Conservation (phyloP, 306 rosid genomes). For the Cajanus cajan region DNA sequence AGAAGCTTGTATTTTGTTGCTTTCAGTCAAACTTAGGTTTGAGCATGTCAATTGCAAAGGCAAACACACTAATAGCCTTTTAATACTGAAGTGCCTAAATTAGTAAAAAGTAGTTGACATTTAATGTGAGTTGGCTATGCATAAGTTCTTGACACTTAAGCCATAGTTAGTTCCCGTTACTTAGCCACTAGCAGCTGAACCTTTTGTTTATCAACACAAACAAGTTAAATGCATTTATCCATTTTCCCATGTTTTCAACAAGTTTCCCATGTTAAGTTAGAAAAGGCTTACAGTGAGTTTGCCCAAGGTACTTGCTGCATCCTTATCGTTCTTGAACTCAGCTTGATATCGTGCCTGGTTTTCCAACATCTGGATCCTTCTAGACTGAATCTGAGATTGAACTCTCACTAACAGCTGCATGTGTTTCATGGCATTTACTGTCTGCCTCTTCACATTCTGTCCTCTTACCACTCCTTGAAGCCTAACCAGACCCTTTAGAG, state of each 20-base stretch:
- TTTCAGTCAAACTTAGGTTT: too few species aligned
- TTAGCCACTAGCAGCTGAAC: not conserved
- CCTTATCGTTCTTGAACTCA: constrained; percentile 67
- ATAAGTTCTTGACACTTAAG: constrained; percentile 1
- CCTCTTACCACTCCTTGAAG: constrained; percentile 99
- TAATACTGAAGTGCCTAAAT: not conserved
- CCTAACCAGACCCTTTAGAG: constrained; percentile 91
- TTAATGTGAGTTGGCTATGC: constrained; percentile 10
- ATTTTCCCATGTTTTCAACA: not conserved
- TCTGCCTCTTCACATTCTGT: constrained; percentile 96
- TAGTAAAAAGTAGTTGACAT: not conserved
- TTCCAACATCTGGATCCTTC: constrained; percentile 91
- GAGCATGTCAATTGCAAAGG: too few species aligned
- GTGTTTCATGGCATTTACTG: constrained; percentile 88
- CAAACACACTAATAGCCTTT: not conserved
- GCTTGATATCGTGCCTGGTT: constrained; percentile 79
- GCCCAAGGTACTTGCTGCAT: constrained; percentile 57
- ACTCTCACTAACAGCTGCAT: constrained; percentile 94
- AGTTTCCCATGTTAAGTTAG: constrained; percentile 4
- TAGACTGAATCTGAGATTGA: constrained; percentile 91
- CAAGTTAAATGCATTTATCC: not conserved
- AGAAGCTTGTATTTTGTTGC: too few species aligned
- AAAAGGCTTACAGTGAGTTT: constrained; percentile 66
- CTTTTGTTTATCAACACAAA: not conserved
- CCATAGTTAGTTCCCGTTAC: not conserved